Base-by-base conservation (phyloP, 2,329 filamentous ascomycete genomes). In the Monosporascus sp. region DNA sequence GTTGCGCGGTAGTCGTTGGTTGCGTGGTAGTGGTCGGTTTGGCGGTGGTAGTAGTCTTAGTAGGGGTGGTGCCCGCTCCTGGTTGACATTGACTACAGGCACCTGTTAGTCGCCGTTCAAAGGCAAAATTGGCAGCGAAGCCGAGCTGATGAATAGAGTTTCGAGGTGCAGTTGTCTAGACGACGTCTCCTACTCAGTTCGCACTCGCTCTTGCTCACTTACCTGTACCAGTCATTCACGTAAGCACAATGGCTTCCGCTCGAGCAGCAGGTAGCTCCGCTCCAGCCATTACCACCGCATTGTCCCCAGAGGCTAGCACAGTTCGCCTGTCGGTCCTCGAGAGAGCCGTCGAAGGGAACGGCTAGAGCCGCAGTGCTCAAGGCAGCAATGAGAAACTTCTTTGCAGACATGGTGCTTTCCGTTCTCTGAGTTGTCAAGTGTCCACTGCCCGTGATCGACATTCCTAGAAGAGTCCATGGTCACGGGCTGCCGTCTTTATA, bases 251-350 rank as follows among this genome's bases (percentile, higher is more conserved):
- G 64, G 61, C 63, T 70, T 50, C 73, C 74, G 18, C 67, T 68
- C 5, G 52, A 58, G 53, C 76, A 79, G 66, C 73, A 76, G 2
- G 72, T 75, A n/a, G 72, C 58, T 22, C 75, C 76, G 17, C 55
- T 62, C 66, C 67, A 78, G 51, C 65, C 69, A n/a, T 57, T 68
- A n/a, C 76, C 75, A 52, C 75, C 76, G 42, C 76, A 78, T 54
- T 77, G 76, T 22, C 57, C 52, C 60, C 65, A 73, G 24, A 57
- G 9, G 24, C 57, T 42, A 25, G 60, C 68, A 57, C 67, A 72
- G 61, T 63, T 66, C 54, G 37, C 51, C 57, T 75, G 72, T 47
- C 72, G 70, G 51, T 73, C 73, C 63, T 74, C 70, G 18, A 62
- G 50, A n/a, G 47, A 39, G n/a, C 60, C 55, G 17, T 65, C 61